Conservation (phyloP, 352 stramenopile genomes). For the Phytophthora sp. region DNA sequence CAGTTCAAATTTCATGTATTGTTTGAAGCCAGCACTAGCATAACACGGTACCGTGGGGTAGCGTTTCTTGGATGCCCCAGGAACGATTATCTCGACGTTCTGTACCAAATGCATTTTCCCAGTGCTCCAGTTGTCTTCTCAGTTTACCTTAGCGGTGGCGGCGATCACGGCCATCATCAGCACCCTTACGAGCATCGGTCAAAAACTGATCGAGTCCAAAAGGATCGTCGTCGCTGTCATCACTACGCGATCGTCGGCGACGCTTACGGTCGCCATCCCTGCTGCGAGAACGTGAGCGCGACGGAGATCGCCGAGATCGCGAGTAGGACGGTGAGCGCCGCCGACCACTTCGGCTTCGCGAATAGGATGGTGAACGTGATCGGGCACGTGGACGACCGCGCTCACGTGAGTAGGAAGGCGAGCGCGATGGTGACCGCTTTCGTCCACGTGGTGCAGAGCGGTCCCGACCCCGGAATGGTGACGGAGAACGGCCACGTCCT, state of each 20-base stretch:
- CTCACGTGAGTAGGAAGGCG: slow-evolving; percentile 25
- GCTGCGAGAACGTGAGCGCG: slow-evolving; percentile 48
- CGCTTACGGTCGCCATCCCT: slow-evolving; percentile 55
- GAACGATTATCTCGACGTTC: too few species aligned
- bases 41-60: too few species aligned
- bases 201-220: slow-evolving; percentile 89
- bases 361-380: slow-evolving; percentile 37
- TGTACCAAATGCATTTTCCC: too few species aligned
- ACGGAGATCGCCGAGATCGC: slow-evolving; percentile 39
- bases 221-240: slow-evolving; percentile 73
- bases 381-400: slow-evolving; percentile 25
- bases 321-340: slow-evolving; percentile 41
- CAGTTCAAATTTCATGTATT: too few species aligned
- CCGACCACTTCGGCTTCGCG: slow-evolving; percentile 28
- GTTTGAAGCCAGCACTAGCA: too few species aligned
- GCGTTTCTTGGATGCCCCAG: too few species aligned
- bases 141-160: slow-evolving; percentile 35
- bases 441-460: slow-evolving; percentile 25
- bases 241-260: slow-evolving; percentile 45
- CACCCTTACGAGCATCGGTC: slow-evolving; percentile 66
- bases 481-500: slow-evolving; percentile 26
- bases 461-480: slow-evolving; percentile 23
- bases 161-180: slow-evolving; percentile 34
- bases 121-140: too few species aligned
- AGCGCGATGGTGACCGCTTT: slow-evolving; percentile 29